Base-by-base conservation (phyloP, 306 rosid species). In the Erythrophleum fordii region DNA sequence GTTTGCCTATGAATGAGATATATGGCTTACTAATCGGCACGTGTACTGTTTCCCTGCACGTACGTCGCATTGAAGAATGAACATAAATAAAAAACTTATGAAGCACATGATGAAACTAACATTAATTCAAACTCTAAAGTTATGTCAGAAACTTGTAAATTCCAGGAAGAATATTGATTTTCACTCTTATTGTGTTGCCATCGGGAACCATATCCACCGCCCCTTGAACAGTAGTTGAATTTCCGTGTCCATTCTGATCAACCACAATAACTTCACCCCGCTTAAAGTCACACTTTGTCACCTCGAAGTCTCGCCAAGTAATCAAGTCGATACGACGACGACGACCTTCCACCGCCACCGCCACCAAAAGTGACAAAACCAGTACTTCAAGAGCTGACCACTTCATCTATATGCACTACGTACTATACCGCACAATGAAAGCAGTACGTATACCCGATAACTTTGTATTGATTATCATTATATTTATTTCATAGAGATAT, bases 141-240 rank as follows among this genome's bases (percentile, higher is more conserved):
- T n/a, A n/a, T n/a, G n/a, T n/a, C n/a, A n/a, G n/a, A n/a, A n/a
- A 88, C 98, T 92, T 91, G 82, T 90, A 93, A 67, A 80, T 80
- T 72, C 94, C 97, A 0, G 94, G 92, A 79, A 52, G 83, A 69
- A 91, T 88, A 79, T 73, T 68, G 42, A 93, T 93, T 78, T 91
- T 91, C 11, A 87, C 81, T 73, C 98, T 87, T 2, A 79, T 14
- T 2, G 76, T 52, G 46, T 93, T 91, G 68, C 77, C 42, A 6
- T 82, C 62, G 2, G 92, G 92, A 73, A 91, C 90, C 90, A 90
- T 68, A 20, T 93, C 88, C 13, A 91, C 84, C 11, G 97, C 98
- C 35, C 88, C 97, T 83, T 91, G 97, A 85, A 93, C 88, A 10
- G 97, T 93, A 1, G 59, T 41, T 56, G 94, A 93, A 52, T 93